phyloP scores from a whole-genome alignment of 257 asterid species.

The Scutellaria galericulata region DNA sequence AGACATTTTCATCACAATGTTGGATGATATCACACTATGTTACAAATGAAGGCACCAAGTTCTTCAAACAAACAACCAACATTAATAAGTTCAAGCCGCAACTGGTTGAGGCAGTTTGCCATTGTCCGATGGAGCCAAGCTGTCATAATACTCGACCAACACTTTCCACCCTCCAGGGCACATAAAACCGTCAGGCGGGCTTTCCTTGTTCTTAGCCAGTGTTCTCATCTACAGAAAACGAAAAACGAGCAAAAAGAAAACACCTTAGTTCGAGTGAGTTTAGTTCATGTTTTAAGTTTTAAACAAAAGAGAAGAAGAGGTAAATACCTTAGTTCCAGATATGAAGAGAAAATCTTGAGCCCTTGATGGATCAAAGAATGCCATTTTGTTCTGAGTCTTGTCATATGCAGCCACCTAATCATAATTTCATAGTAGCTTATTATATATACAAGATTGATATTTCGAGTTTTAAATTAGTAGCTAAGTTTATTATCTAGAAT shows the following conservation, averaged over 20 bases:
- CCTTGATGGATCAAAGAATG: constrained; percentile 94
- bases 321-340: constrained; percentile 90
- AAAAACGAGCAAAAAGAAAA: not conserved
- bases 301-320: not conserved
- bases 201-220: constrained; percentile 85
- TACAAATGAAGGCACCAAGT: constrained; percentile 28
- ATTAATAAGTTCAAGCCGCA: constrained; percentile 46
- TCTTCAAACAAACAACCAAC: constrained; percentile 22
- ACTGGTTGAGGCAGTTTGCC: constrained; percentile 59
- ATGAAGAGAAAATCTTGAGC: constrained; percentile 88
- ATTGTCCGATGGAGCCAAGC: constrained; percentile 60
- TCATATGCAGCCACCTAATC: constrained; percentile 96
- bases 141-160: constrained; percentile 83
- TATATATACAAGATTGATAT: not conserved
- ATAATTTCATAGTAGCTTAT: not conserved
- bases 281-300: not conserved
- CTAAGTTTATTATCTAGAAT: not conserved
- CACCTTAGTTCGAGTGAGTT: not conserved
- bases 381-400: constrained; percentile 80
- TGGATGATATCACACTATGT: constrained; percentile 31
- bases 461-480: not conserved
- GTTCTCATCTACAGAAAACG: constrained; percentile 70
- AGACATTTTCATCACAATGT: not conserved
- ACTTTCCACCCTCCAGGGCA: constrained; percentile 99
- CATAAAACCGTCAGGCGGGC: constrained; percentile 96